Percentiles rank a stretch among this genome's conserved stretches.
Evolutionary conservation across 768 basidiomycete species (phyloP).

Genomic region (Phylloporus sp.): DNA sequence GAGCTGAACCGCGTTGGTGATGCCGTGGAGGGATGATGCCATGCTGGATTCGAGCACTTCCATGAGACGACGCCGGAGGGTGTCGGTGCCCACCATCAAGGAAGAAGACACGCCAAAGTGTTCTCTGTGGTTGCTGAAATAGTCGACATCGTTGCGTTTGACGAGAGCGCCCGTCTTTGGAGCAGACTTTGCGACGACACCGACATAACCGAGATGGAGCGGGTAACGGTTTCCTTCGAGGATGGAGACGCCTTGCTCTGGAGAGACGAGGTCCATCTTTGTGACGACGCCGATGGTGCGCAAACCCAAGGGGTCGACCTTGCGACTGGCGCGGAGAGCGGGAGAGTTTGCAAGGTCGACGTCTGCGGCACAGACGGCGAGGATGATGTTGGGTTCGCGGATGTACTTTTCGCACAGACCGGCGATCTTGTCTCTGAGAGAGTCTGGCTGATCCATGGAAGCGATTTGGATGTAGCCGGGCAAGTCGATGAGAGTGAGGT

Average conservation of each 20-base stretch:
- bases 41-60: constrained; percentile 97
- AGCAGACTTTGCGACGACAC: constrained; percentile 84
- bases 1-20: constrained; percentile 94
- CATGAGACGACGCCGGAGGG: constrained; percentile 86
- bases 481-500: constrained; percentile 94
- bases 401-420: constrained; percentile 93
- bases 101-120: constrained; percentile 57
- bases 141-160: constrained; percentile 58
- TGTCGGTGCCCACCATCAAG: constrained; percentile 88
- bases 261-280: constrained; percentile 95
- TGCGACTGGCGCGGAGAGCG: constrained; percentile 86
- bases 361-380: constrained; percentile 98
- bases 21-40: constrained; percentile 92
- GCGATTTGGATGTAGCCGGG: constrained; percentile 96
- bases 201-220: constrained; percentile 95
- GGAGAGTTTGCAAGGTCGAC: constrained; percentile 98
- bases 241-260: constrained; percentile 77
- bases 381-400: constrained; percentile 97
- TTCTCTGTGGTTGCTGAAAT: constrained; percentile 59
- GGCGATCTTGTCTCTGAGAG: constrained; percentile 89
- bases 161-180: constrained; percentile 51
- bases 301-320: constrained; percentile 90
- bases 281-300: constrained; percentile 97
- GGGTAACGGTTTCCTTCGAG: constrained; percentile 90
- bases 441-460: constrained; percentile 93